A percentile compares a stretch with the other conserved stretches of the same genome.
These are phyloP conservation scores for Apostasia ramifera DNA, from an alignment of 106 monocot species.

Conservation along the genomic window DNA sequence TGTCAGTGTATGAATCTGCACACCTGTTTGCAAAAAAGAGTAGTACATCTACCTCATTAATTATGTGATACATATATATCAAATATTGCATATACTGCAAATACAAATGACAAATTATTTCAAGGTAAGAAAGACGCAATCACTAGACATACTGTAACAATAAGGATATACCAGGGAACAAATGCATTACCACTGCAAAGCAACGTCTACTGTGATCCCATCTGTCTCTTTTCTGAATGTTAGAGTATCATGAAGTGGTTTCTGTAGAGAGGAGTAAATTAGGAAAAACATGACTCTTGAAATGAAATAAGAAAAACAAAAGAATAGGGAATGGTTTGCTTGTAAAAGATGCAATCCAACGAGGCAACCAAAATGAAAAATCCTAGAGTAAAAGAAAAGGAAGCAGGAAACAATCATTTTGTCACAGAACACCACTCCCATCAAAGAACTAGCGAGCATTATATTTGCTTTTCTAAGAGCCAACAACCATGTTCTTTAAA, in stretches of 20 bases:
- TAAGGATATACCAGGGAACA: not conserved
- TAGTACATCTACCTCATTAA: not conserved
- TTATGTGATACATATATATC: not conserved
- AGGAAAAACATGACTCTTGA: not conserved
- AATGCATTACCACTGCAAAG: slow-evolving; percentile 73
- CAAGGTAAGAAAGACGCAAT: not conserved
- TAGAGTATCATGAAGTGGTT: slow-evolving; percentile 77
- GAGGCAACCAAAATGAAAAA: too few relatives aligned
- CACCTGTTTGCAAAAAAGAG: slow-evolving; percentile 52
- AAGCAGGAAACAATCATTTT: too few relatives aligned
- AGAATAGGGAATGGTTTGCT: too few relatives aligned
- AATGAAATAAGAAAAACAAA: too few relatives aligned
- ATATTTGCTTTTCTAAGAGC: too few relatives aligned
- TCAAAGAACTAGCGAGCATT: too few relatives aligned
- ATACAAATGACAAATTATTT: not conserved
- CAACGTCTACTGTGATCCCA: slow-evolving; percentile 80
- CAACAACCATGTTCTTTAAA: too few relatives aligned
- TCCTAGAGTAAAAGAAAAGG: too few relatives aligned
- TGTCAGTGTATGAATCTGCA: slow-evolving; percentile 88
- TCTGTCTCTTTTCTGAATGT: slow-evolving; percentile 67
- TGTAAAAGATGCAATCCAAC: too few relatives aligned
- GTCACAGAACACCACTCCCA: too few relatives aligned
- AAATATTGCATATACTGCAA: not conserved
- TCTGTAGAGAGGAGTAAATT: slow-evolving; percentile 33
- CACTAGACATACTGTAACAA: not conserved